Conservation (phyloP, 441 rosid genomes). For the Gossypium lobatum region DNA sequence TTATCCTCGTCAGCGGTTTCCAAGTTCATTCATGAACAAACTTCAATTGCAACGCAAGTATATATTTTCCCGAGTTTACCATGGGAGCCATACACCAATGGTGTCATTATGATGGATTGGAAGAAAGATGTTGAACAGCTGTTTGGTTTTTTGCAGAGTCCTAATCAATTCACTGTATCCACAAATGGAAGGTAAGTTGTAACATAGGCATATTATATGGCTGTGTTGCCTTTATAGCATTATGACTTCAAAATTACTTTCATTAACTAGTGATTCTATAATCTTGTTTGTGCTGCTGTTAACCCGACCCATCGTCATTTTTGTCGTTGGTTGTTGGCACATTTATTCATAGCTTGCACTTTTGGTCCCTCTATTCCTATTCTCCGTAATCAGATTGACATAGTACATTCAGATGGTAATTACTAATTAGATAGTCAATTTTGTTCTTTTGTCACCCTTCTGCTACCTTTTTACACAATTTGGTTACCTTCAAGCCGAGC, state of each 20-base stretch:
- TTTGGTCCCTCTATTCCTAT: not conserved
- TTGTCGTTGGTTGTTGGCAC: not conserved
- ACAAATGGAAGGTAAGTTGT: conserved; percentile 34
- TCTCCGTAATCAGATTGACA: not conserved
- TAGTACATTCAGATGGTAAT: not conserved
- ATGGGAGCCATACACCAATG: conserved; percentile 28
- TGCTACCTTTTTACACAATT: not conserved
- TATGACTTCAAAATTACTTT: not conserved
- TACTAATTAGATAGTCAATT: not conserved
- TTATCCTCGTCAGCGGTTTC: conserved; percentile 27
- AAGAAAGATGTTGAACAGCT: conserved; percentile 23
- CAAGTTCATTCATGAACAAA: conserved; percentile 32
- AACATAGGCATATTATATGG: not conserved
- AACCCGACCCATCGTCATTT: not conserved
- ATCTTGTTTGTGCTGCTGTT: not conserved
- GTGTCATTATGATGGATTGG: conserved; percentile 27
- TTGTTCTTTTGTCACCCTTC: not conserved
- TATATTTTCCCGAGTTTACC: conserved; percentile 34
- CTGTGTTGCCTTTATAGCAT: not conserved
- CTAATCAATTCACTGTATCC: conserved; percentile 36
- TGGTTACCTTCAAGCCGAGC: not conserved
- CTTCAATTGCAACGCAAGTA: conserved; percentile 25
- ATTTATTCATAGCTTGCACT: not conserved
- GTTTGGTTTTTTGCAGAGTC: conserved; percentile 29
- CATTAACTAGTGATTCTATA: not conserved